Conservation (phyloP, 2,329 filamentous ascomycete species). For the Gaeumannomyces tritici region DNA sequence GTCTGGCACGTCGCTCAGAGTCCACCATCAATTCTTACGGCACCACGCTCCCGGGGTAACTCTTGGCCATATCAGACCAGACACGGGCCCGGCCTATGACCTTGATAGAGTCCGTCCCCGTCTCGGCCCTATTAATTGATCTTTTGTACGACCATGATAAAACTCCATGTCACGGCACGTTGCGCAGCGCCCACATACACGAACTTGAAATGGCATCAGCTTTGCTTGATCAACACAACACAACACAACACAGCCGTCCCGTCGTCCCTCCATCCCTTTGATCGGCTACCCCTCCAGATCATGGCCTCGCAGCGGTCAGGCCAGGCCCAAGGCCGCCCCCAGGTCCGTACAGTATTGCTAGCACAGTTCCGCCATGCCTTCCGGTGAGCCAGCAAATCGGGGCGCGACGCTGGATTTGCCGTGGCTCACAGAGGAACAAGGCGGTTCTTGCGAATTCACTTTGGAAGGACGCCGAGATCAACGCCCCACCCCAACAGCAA, state of each 20-base stretch:
- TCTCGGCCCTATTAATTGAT: background rate
- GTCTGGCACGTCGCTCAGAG: background rate
- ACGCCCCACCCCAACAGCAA: background rate
- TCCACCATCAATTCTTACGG: background rate
- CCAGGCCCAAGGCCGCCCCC: too few relatives aligned
- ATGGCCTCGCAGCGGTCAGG: background rate
- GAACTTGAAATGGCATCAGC: background rate
- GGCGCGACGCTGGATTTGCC: background rate
- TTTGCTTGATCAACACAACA: background rate
- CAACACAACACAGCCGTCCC: too few relatives aligned
- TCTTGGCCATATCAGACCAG: background rate
- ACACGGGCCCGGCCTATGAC: background rate
- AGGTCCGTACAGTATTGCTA: background rate
- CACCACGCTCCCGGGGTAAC: background rate
- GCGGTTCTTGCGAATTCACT: background rate
- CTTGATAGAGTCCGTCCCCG: background rate
- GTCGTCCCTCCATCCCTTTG: background rate
- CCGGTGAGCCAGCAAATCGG: background rate
- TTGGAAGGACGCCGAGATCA: background rate
- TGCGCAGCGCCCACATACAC: background rate
- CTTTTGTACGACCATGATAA: background rate
- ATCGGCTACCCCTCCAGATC: background rate
- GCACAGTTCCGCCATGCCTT: background rate
- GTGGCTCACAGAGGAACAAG: background rate
- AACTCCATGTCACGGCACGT: background rate